These are phyloP conservation scores for Agrostemma githago DNA, from an alignment of 148 eudicot genomes.

Conservation along the genomic window DNA sequence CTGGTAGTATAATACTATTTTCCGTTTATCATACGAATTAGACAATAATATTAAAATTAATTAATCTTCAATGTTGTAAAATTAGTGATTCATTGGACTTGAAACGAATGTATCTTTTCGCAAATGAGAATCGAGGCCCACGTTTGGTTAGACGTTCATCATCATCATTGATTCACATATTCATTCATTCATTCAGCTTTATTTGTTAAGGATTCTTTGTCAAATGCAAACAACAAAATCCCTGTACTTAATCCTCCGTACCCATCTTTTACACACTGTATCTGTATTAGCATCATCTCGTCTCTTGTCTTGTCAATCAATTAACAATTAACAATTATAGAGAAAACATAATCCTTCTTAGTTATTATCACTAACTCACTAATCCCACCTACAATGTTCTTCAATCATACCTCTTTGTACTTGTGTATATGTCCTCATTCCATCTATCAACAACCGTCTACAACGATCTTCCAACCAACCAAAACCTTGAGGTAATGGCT, in stretches of 20 bases:
- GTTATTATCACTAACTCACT: no score
- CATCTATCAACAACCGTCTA: no score
- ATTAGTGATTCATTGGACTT: background rate
- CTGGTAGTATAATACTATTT: no score
- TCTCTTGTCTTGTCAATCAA: background rate
- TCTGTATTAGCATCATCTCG: background rate
- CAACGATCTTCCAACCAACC: no score
- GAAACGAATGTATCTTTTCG: background rate
- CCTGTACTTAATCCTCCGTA: background rate
- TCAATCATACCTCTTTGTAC: no score
- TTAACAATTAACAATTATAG: background rate
- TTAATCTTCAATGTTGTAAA: no score
- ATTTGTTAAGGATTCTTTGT: background rate
- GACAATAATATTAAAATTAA: no score
- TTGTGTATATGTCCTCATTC: no score
- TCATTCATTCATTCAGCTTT: background rate
- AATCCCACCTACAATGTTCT: no score
- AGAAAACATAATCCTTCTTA: background rate
- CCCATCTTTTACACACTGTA: no score
- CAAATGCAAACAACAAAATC: conserved; percentile 12
- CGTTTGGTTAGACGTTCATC: background rate
- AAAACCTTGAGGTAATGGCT: no score
- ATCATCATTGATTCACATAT: background rate
- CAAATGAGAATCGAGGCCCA: background rate
- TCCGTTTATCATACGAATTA: no score